These are phyloP conservation scores for Candida gigantensis DNA, from an alignment of 1,139 yeast genomes.

Conservation along the genomic window DNA sequence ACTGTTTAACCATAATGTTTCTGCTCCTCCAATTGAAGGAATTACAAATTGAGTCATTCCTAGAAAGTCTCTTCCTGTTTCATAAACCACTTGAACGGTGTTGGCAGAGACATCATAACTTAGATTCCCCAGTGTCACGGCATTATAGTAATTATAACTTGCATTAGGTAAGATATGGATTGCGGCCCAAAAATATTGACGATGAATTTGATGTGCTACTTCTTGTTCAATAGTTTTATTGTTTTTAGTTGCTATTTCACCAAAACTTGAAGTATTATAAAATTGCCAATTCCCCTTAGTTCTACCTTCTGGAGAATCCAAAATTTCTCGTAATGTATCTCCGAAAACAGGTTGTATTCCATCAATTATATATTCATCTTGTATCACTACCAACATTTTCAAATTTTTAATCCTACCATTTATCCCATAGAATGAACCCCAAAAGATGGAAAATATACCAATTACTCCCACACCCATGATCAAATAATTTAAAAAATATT, in stretches of 20 bases:
- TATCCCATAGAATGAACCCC: conserved; percentile 45
- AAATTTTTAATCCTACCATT: conserved; percentile 30
- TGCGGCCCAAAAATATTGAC: no score
- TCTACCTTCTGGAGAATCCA: conserved; percentile 22
- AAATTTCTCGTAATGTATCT: conserved; percentile 14
- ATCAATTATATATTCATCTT: conserved; percentile 29
- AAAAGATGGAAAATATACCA: conserved; percentile 39
- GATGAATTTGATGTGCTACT: conserved; percentile 35
- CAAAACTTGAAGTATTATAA: conserved; percentile 28
- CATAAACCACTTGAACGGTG: conserved; percentile 30
- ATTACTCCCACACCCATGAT: conserved; percentile 32
- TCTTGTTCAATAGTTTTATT: conserved; percentile 32
- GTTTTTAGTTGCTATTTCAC: conserved; percentile 26
- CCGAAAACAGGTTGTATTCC: conserved; percentile 38
- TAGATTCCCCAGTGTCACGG: conserved; percentile 27
- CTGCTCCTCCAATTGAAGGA: conserved; percentile 12
- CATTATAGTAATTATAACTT: conserved; percentile 29
- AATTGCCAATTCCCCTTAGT: conserved; percentile 47
- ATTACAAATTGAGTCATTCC: conserved; percentile 15
- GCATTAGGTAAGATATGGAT: conserved; percentile 28
- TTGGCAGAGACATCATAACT: conserved; percentile 28
- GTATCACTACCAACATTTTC: conserved; percentile 43
- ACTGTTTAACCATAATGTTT: conserved; percentile 11
- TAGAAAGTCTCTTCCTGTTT: conserved; percentile 44
- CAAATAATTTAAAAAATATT: conserved; percentile 20